A percentile compares a stretch with the other conserved stretches of the same genome.
phyloP scores from a whole-genome alignment of 2,329 filamentous ascomycete genomes.

The Penicillium glabrum region DNA sequence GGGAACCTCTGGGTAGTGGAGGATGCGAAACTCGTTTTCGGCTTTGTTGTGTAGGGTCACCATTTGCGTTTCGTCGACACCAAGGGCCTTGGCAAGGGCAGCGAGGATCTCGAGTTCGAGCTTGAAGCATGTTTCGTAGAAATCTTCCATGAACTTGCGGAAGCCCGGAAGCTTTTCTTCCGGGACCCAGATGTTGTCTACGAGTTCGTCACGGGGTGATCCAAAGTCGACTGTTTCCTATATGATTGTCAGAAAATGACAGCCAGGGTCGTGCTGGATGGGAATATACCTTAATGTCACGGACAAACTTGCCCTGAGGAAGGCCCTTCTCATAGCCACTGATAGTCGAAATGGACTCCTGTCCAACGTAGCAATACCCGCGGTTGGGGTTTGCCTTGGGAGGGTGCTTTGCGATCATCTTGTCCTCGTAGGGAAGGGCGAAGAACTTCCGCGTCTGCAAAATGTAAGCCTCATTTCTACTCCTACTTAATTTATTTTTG shows the following conservation, averaged over 20 bases:
- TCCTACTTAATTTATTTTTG: not conserved
- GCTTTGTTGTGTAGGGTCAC: conserved; percentile 50
- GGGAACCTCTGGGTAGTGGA: conserved; percentile 57
- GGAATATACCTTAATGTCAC: conserved; percentile 21
- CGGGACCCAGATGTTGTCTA: conserved; percentile 50
- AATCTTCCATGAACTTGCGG: conserved; percentile 34
- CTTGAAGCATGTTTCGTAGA: conserved; percentile 45
- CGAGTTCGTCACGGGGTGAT: conserved; percentile 38
- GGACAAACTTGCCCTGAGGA: conserved; percentile 15
- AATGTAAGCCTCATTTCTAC: no score
- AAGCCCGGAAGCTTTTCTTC: conserved; percentile 48
- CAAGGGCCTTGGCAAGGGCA: conserved; percentile 47
- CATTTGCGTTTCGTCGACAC: conserved; percentile 43
- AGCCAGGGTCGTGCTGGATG: no score
- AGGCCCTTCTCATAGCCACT: conserved; percentile 22
- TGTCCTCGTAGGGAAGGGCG: conserved; percentile 24
- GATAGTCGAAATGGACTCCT: conserved; percentile 29
- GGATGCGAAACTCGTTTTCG: conserved; percentile 59
- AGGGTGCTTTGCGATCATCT: conserved; percentile 31
- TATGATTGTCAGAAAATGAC: not conserved
- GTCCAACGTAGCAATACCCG: conserved; percentile 32
- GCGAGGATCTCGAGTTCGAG: conserved; percentile 44
- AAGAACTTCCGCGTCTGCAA: conserved; percentile 23
- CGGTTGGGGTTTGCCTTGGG: conserved; percentile 30
- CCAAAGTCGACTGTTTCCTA: conserved; percentile 50